Evolutionary conservation across 116 monocot species (phyloP), one percentile per base, ranked within the genome.

Genomic region (Dioscorea cayenensis): DNA sequence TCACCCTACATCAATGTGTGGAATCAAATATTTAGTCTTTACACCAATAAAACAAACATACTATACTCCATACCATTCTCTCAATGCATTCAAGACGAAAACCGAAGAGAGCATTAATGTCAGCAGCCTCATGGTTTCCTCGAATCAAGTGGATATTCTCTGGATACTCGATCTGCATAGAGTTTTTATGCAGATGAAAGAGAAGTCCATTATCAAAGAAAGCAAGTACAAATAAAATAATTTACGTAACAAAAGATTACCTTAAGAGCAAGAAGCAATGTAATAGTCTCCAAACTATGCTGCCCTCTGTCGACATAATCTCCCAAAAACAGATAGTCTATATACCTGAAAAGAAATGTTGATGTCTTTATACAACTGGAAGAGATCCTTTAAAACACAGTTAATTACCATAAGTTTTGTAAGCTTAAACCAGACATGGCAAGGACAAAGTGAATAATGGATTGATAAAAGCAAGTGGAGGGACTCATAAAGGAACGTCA

Each of bases 231-330:
- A 18, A 16, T 18, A 18, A 55, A 55, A 16, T 18, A 55, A 55
- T 55, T 55, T 55, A 0, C 3, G 51, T 51, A n/a, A 55, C 16
- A 29, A 14, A 68, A 71, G 67, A 10, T 76, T 73, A 85, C 99
- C 89, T 99, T 99, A 66, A 99, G 91, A 68, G 99, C 94, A 75
- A 99, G 94, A 67, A 99, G 87, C 76, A 99, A 80, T 6, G 84
- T 77, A 55, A 99, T 94, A 62, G 99, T 99, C 83, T 99, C 99
- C 82, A 99, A 84, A 71, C 99, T 99, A 58, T 99, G 94, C 66
- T 99, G 99, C 19, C 99, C 99, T 25, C 99, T 85, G 71, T 99
- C 99, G 83, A 99, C 99, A 92, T 99, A 99, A 83, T 99, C 99
- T 51, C 99, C 99, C 77, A 99, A 80, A 80, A 99, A 99, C 14